These are phyloP conservation scores for Aureobasidium sp. DNA, from an alignment of 2,329 filamentous ascomycete species.

Conservation along the genomic window DNA sequence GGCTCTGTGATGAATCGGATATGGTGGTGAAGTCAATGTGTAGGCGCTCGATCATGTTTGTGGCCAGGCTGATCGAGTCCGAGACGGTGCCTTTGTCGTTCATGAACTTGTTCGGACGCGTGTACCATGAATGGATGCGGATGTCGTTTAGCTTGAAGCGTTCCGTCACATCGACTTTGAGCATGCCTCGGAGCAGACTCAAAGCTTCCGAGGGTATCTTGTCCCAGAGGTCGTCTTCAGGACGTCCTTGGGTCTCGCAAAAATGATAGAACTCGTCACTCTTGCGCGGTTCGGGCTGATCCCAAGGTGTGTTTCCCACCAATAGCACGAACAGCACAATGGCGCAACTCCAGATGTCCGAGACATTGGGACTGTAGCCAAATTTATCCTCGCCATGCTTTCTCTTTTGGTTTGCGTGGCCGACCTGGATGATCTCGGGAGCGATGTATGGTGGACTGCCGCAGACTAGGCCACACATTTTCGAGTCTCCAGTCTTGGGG, in stretches of 20 bases:
- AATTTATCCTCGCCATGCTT: conserved; percentile 50
- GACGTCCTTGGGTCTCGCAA: conserved; percentile 76
- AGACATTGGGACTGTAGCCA: conserved; percentile 80
- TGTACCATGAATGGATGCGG: conserved; percentile 95
- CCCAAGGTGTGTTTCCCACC: conserved; percentile 98
- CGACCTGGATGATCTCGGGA: conserved; percentile 78
- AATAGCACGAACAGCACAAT: conserved; percentile 98
- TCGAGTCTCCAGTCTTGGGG: conserved; percentile 74
- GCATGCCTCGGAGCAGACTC: conserved; percentile 92
- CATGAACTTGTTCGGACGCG: conserved; percentile 80
- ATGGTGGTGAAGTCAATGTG: conserved; percentile 86
- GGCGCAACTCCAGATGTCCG: conserved; percentile 97
- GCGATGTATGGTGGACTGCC: conserved; percentile 98
- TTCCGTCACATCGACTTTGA: conserved; percentile 77
- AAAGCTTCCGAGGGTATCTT: conserved; percentile 77
- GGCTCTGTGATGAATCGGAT: conserved; percentile 48
- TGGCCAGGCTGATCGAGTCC: conserved; percentile 88
- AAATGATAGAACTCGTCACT: conserved; percentile 97
- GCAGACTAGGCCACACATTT: conserved; percentile 89
- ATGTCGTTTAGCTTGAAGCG: conserved; percentile 91
- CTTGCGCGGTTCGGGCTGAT: conserved; percentile 79
- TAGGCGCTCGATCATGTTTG: conserved; percentile 92
- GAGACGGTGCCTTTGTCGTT: conserved; percentile 76
- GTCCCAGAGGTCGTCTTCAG: conserved; percentile 87
- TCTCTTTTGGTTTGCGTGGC: conserved; percentile 49